Conservation (phyloP, 305 asterid genomes). For the Withania somnifera region DNA sequence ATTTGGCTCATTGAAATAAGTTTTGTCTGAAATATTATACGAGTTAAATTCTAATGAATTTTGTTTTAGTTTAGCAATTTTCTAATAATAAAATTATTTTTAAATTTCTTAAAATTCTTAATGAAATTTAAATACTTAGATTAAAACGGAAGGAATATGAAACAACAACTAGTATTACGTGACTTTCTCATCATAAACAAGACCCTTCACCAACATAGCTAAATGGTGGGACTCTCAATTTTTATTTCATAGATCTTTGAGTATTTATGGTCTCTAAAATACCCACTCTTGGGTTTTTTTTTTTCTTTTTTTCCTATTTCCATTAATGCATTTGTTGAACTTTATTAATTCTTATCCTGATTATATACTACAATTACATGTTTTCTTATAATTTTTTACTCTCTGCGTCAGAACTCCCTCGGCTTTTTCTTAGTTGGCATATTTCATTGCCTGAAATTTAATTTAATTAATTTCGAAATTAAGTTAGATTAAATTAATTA, state of each 20-base stretch:
- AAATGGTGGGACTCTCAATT: constrained; percentile 15
- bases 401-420: too few species aligned
- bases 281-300: neutral
- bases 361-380: neutral
- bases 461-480: too few species aligned
- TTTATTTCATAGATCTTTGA: constrained; percentile 2
- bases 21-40: neutral
- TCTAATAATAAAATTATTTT: neutral
- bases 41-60: neutral
- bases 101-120: neutral
- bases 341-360: neutral
- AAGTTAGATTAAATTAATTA: too few species aligned
- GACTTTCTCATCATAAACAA: neutral
- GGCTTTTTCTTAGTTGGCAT: too few species aligned
- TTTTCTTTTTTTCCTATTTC: too few species aligned
- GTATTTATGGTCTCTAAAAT: neutral
- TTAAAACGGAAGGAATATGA: neutral
- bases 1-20: neutral
- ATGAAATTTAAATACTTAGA: neutral
- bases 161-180: neutral
- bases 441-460: too few species aligned
- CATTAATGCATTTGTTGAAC: neutral
- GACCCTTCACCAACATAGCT: constrained; percentile 18
- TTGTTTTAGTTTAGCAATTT: neutral
- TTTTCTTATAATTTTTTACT: neutral